Conservation (phyloP, 1,284 basidiomycete species). For the Cronartium ribicola region DNA sequence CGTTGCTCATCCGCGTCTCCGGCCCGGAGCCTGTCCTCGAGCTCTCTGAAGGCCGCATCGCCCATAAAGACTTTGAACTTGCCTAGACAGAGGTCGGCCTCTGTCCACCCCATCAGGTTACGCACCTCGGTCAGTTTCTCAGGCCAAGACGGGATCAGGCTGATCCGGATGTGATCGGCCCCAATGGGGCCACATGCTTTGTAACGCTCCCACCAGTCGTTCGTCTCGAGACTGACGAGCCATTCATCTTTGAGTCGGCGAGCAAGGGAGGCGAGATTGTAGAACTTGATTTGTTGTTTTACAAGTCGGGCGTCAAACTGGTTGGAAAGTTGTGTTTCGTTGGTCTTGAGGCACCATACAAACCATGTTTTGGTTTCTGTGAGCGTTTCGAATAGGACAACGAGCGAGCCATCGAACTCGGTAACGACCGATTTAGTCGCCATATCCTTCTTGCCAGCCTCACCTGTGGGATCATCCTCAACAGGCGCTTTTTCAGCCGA, state of each 20-base stretch:
- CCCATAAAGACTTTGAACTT: slow-evolving; percentile 83
- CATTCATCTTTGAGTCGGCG: slow-evolving; percentile 63
- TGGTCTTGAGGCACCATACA: slow-evolving; percentile 86
- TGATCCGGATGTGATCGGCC: slow-evolving; percentile 51
- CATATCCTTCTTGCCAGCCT: slow-evolving; percentile 46
- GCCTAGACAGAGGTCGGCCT: slow-evolving; percentile 73
- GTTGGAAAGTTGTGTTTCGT: slow-evolving; percentile 87
- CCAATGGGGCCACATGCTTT: slow-evolving; percentile 54
- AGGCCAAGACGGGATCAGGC: slow-evolving; percentile 50
- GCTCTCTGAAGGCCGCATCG: slow-evolving; percentile 75
- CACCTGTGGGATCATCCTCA: slow-evolving; percentile 48
- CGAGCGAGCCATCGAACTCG: slow-evolving; percentile 76
- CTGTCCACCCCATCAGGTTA: slow-evolving; percentile 63
- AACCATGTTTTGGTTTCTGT: slow-evolving; percentile 89
- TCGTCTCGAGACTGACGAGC: slow-evolving; percentile 77
- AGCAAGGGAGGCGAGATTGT: slow-evolving; percentile 74
- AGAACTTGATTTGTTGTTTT: slow-evolving; percentile 81
- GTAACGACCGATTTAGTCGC: slow-evolving; percentile 66
- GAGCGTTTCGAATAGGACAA: slow-evolving; percentile 79
- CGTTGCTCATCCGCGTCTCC: slow-evolving; percentile 73
- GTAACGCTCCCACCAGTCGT: slow-evolving; percentile 84
- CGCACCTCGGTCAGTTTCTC: slow-evolving; percentile 55
- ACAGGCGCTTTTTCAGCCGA: slow-evolving; percentile 49
- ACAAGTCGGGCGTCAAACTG: slow-evolving; percentile 87
- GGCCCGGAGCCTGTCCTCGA: slow-evolving; percentile 80